phyloP scores from a whole-genome alignment of 2,329 filamentous ascomycete genomes.

The Laburnicola sp. region DNA sequence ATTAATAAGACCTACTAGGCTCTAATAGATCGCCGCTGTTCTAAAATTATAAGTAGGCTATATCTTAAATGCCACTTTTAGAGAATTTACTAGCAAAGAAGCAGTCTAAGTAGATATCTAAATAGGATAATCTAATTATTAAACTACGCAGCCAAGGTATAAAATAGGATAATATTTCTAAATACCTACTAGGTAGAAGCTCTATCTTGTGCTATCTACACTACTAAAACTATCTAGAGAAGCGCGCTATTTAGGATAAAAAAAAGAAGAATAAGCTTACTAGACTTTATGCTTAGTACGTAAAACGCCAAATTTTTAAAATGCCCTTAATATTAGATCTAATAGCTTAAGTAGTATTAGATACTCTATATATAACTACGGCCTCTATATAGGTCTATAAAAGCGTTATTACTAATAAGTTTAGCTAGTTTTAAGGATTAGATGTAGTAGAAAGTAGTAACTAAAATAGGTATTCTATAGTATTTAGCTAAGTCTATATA shows the following conservation, averaged over 20 bases:
- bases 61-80: conserved; percentile 40
- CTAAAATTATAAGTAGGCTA: conserved; percentile 38
- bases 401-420: conserved; percentile 21
- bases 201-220: conserved; percentile 92
- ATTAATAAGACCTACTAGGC: conserved; percentile 25
- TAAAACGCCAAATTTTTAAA: conserved; percentile 18
- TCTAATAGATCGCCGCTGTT: conserved; percentile 35
- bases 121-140: conserved; percentile 89
- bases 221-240: conserved; percentile 95
- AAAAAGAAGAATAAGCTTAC: conserved; percentile 97
- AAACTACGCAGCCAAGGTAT: conserved; percentile 85
- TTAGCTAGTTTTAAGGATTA: conserved; percentile 82
- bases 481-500: conserved; percentile 96
- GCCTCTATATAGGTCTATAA: too few species aligned
- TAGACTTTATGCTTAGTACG: conserved; percentile 86
- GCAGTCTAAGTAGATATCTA: conserved; percentile 92
- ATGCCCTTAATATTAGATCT: conserved; percentile 5
- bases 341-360: background rate
- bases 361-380: too few species aligned
- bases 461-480: conserved; percentile 95
- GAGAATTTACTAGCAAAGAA: conserved; percentile 43
- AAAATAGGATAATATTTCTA: conserved; percentile 99
- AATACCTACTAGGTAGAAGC: conserved; percentile 83
- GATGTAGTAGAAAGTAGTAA: conserved; percentile 95
- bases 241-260: conserved; percentile 92